phyloP scores from a whole-genome alignment of 164 flowering plant species.

The Vitis amurensis region DNA sequence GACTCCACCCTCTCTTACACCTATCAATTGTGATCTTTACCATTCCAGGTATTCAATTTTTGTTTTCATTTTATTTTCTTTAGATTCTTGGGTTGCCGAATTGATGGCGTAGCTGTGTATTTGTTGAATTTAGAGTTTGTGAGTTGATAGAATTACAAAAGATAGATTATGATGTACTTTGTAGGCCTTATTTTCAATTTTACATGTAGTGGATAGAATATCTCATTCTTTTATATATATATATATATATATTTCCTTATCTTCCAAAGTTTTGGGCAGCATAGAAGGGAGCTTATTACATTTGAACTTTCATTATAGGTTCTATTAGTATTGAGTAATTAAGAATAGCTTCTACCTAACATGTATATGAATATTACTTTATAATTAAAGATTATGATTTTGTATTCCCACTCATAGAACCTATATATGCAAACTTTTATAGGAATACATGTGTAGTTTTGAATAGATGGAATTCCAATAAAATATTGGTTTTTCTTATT shows the following conservation, averaged over 20 bases:
- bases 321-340: slow-evolving; percentile 71
- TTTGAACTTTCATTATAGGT: too few relatives aligned
- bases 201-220: slow-evolving; percentile 22
- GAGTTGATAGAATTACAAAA: not conserved
- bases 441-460: too few relatives aligned
- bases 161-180: not conserved
- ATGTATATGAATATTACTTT: not conserved
- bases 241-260: too few relatives aligned
- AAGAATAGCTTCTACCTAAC: slow-evolving; percentile 58
- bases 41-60: slow-evolving; percentile 47
- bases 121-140: not conserved
- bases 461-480: too few relatives aligned
- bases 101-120: too few relatives aligned
- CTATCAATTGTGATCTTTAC: slow-evolving; percentile 66
- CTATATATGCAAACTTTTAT: too few relatives aligned
- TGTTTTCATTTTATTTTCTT: not conserved
- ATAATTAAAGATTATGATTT: too few relatives aligned
- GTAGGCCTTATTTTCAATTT: not conserved
- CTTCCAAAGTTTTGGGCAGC: slow-evolving; percentile 99
- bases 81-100: too few relatives aligned
- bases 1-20: slow-evolving; percentile 26
- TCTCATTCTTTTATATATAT: slow-evolving; percentile 41
- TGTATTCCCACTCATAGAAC: too few relatives aligned
- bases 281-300: slow-evolving; percentile 96
- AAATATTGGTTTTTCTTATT: too few relatives aligned